A percentile compares a stretch with the other conserved stretches of the same genome.
phyloP scores from a whole-genome alignment of 441 rosid species.

The Sinapis alba region DNA sequence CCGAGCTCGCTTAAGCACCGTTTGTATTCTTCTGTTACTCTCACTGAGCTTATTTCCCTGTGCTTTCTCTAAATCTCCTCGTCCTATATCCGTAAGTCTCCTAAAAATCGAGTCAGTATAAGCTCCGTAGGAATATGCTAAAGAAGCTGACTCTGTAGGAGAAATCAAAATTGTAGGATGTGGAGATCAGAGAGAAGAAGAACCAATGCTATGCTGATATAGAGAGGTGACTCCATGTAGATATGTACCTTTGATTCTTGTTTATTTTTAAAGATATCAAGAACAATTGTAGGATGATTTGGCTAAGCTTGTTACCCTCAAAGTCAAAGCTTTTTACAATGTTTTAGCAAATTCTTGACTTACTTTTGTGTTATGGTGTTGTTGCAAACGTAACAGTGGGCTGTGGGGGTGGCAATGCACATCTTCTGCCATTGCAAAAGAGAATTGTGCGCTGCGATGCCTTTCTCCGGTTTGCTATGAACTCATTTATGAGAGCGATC shows the following conservation, averaged over 20 bases:
- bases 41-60: constrained; percentile 30
- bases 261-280: not conserved
- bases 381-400: constrained; percentile 57
- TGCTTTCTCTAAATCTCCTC: constrained; percentile 66
- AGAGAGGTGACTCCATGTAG: constrained; percentile 45
- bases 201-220: constrained; percentile 77
- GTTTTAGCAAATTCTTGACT: not conserved
- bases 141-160: not conserved
- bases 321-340: not conserved
- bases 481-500: constrained; percentile 84
- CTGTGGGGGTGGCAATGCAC: constrained; percentile 85
- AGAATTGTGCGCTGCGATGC: constrained; percentile 86
- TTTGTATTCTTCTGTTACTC: constrained; percentile 30
- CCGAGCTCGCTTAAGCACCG: constrained; percentile 15
- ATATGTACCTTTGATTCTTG: not conserved
- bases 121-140: not conserved
- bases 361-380: constrained; percentile 23
- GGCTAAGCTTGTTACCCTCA: not conserved
- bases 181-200: constrained; percentile 70
- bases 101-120: not conserved
- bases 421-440: constrained; percentile 67
- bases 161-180: constrained; percentile 48
- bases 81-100: constrained; percentile 63
- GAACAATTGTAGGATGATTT: not conserved
- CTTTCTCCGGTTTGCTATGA: constrained; percentile 81